Conservation (phyloP, 2,329 filamentous ascomycete species). For the Penicillium sp. region DNA sequence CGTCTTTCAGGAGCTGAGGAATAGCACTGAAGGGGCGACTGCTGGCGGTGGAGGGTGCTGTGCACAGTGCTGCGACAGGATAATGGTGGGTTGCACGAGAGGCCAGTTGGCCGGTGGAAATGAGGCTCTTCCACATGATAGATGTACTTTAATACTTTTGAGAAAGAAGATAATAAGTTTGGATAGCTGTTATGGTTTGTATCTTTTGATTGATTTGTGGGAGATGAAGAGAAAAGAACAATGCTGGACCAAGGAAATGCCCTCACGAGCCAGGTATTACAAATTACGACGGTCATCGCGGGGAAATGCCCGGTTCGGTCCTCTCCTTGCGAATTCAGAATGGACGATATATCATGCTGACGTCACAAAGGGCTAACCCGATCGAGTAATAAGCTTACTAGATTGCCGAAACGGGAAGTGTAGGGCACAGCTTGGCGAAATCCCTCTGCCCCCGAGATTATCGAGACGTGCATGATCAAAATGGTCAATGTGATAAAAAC, state of each 20-base stretch:
- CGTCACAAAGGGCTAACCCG: slow-evolving; percentile 28
- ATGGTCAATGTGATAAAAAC: not conserved
- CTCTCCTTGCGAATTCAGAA: not conserved
- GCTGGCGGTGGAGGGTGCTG: not conserved
- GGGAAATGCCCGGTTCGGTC: slow-evolving; percentile 17
- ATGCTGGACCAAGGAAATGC: not conserved
- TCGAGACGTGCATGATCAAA: not conserved
- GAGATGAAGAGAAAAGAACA: not conserved
- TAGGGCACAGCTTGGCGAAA: not conserved
- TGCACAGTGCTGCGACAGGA: slow-evolving; percentile 3
- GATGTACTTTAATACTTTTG: not conserved
- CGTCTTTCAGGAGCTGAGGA: slow-evolving; percentile 13
- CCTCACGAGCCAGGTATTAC: not conserved
- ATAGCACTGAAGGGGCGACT: slow-evolving; percentile 13
- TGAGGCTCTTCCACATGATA: slow-evolving; percentile 27
- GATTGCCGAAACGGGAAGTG: not conserved
- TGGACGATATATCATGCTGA: slow-evolving; percentile 27
- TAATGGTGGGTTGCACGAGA: slow-evolving; percentile 8
- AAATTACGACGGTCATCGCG: not conserved
- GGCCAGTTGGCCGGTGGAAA: slow-evolving; percentile 20
- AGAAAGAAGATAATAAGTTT: not conserved
- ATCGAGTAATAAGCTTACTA: slow-evolving; percentile 20
- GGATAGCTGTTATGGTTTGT: not conserved
- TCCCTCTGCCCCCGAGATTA: too few relatives aligned
- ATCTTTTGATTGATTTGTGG: not conserved